phyloP scores from a whole-genome alignment of 306 rosid species.

The Sesbania bispinosa region DNA sequence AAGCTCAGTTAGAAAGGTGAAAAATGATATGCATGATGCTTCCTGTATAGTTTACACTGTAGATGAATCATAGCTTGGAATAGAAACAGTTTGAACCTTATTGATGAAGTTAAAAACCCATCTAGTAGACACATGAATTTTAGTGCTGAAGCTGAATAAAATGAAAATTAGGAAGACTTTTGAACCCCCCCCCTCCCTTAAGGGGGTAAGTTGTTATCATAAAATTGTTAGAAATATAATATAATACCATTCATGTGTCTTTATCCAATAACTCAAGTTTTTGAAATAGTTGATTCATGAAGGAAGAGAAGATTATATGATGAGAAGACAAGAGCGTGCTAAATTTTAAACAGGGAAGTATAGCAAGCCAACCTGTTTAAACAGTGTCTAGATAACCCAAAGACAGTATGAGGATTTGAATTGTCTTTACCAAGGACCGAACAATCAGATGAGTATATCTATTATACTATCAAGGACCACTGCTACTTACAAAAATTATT shows the following conservation, averaged over 20 bases:
- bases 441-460: conserved; percentile 64
- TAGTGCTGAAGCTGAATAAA: not conserved
- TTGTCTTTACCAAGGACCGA: conserved; percentile 57
- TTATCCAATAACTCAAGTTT: no score
- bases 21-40: conserved; percentile 1
- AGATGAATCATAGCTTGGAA: not conserved
- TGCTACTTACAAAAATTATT: not conserved
- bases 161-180: not conserved
- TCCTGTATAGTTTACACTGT: not conserved
- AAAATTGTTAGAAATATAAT: no score
- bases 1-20: conserved; percentile 17
- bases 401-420: conserved; percentile 51
- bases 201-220: no score
- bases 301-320: not conserved
- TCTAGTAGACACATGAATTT: not conserved
- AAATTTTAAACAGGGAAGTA: conserved; percentile 6
- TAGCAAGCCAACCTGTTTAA: conserved; percentile 55
- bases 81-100: not conserved
- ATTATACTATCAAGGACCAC: conserved; percentile 52
- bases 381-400: conserved; percentile 75
- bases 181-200: not conserved
- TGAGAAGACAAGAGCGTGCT: conserved; percentile 15
- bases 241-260: no score
- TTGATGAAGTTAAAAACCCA: not conserved
- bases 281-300: no score